Evolutionary conservation across 139 green algal genomes (phyloP).

Genomic region (Micractinium conductrix): DNA sequence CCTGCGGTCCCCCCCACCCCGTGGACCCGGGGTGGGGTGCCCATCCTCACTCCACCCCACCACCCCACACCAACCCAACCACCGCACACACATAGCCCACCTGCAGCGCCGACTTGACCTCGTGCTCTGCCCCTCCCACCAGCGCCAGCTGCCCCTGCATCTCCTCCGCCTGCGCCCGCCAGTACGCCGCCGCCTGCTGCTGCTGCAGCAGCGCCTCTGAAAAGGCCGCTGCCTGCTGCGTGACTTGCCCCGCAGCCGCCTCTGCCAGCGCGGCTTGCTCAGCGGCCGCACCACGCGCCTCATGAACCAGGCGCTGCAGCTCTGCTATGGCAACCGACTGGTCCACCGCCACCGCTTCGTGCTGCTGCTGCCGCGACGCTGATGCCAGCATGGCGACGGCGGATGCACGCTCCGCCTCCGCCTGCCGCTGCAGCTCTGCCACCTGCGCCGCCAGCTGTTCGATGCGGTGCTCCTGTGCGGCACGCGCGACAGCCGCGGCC

Average conservation of each 20-base stretch:
- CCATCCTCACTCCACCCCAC: neutral
- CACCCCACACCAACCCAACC: neutral
- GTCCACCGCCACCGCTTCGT: neutral
- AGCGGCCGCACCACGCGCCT: neutral
- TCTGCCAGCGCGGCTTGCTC: slow-evolving; percentile 5
- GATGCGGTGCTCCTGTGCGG: neutral
- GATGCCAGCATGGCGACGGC: neutral
- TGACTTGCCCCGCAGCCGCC: neutral
- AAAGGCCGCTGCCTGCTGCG: slow-evolving; percentile 14
- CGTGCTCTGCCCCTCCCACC: neutral
- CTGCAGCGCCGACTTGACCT: slow-evolving; percentile 14
- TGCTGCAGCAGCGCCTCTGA: slow-evolving; percentile 33
- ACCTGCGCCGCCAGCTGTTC: neutral
- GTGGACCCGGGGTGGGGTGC: too few species aligned
- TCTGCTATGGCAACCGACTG: slow-evolving; percentile 1
- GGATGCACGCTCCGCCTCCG: neutral
- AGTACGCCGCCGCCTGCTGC: slow-evolving; percentile 13
- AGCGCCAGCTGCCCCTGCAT: neutral
- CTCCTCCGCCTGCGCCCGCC: neutral
- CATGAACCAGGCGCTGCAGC: slow-evolving; percentile 19
- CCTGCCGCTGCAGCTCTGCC: neutral
- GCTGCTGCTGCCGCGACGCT: neutral
- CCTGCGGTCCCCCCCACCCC: too few species aligned
- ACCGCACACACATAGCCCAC: too few species aligned
- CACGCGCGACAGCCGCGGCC: neutral